These are phyloP conservation scores for Colletotrichum phormii DNA, from an alignment of 2,329 filamentous ascomycete species.

Conservation along the genomic window DNA sequence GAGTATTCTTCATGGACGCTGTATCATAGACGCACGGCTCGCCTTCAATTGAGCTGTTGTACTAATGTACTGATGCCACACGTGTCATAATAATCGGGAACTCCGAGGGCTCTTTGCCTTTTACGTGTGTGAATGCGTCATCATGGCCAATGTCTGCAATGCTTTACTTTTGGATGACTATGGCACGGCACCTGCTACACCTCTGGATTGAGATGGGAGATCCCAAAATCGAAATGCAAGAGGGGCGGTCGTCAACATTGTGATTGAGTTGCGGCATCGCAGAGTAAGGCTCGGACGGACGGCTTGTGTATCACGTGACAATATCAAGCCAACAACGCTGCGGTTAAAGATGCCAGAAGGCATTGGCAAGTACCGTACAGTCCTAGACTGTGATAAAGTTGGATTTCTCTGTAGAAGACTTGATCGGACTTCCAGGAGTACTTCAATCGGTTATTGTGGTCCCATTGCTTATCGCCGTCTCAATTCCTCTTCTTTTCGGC, in stretches of 20 bases:
- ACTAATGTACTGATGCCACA: slow-evolving; percentile 12
- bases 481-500: slow-evolving; percentile 7
- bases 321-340: neutral
- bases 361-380: neutral
- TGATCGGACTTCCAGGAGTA: neutral
- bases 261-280: neutral
- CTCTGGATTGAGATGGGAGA: neutral
- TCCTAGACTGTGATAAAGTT: neutral
- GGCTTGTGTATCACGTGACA: neutral
- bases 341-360: neutral
- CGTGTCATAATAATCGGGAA: neutral
- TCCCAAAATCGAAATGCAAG: neutral
- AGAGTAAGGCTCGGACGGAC: neutral
- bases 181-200: neutral
- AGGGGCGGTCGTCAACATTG: neutral
- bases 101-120: neutral
- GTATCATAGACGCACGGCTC: slow-evolving; percentile 39
- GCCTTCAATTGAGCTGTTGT: slow-evolving; percentile 31
- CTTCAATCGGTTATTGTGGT: neutral
- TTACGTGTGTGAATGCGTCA: neutral
- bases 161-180: rapidly evolving
- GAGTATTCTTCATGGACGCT: slow-evolving; percentile 25
- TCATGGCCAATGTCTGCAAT: neutral
- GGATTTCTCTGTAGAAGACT: neutral
- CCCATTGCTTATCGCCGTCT: neutral